Evolutionary conservation across 2,329 filamentous ascomycete genomes (phyloP), one percentile per base, ranked within the genome.

Genomic region (Knoxdaviesia proteae): DNA sequence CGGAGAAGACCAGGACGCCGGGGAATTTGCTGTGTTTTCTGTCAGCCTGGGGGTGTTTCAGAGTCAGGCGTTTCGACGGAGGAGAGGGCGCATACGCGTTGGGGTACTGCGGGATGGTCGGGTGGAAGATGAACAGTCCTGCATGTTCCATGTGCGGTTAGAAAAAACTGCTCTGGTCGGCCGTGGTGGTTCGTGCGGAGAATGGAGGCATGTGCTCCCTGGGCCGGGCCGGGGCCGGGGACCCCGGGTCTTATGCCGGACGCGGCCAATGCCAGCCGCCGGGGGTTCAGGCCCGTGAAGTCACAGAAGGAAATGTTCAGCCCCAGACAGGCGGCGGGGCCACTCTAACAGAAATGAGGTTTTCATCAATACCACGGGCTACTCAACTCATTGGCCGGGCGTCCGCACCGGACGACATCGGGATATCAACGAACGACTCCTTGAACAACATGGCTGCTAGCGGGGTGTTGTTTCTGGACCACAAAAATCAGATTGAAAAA

Each of bases 91-190:
- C 69, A 54, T 75, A 86, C 59, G 87, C 87, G 50, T 90, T 77
- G 32, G 87, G 84, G 56, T 93, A 93, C 46, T 80, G 79, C 1
- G 84, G 73, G 49, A 94, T 79, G 9, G 73, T 75, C 6, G 87
- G 87, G 55, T 94, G 84, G 61, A 87, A 94, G 56, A 92, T 56
- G 60, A 87, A 93, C 55, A 94, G 80, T 50, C 86, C 84, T 93
- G 56, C 32, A 46, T 39, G 20, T 32, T 9, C 10, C 31, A 43
- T 48, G 42, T 46, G 48, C 45, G 42, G 45, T 45, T 42, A 45
- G 48, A 39, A 2, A 20, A 20, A 20, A 2, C 3, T 20, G 20
- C 20, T 20, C 20, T 20, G 20, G 20, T 20, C 20, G 20, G 20
- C 20, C 20, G 20, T 20, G 3, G 20, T 20, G 20, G 20, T 20